A percentile compares a stretch with the other conserved stretches of the same genome.
Conservation (phyloP, 148 eudicot genomes). For the Rheum nobile region DNA sequence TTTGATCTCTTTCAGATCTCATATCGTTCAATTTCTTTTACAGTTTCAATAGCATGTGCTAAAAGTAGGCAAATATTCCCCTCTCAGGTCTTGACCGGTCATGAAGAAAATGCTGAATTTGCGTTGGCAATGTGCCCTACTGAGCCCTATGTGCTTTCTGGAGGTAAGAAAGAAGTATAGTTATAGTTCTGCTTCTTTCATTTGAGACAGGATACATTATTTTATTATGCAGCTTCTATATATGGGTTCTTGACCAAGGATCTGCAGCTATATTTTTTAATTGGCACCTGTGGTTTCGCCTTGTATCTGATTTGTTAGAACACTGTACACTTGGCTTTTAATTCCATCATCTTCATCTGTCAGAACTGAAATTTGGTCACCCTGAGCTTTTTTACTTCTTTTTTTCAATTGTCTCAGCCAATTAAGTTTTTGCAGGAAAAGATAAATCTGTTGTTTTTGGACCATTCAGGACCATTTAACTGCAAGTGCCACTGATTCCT, state of each 20-base stretch:
- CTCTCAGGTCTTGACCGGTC: conserved; percentile 74
- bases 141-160: conserved; percentile 92
- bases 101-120: conserved; percentile 92
- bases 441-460: conserved; percentile 84
- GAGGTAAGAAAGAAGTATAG: conserved; percentile 39
- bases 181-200: background rate
- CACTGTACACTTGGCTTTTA: background rate
- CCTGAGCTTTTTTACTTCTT: background rate
- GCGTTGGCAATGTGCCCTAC: conserved; percentile 89
- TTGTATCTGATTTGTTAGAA: background rate
- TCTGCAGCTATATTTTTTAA: background rate
- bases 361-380: background rate
- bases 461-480: conserved; percentile 90
- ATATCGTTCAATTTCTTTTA: background rate
- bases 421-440: conserved; percentile 42
- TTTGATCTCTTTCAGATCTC: background rate
- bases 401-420: background rate
- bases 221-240: background rate
- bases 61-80: background rate
- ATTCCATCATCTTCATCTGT: background rate
- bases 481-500: conserved; percentile 47
- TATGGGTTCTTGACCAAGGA: background rate
- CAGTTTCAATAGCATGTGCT: background rate
- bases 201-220: background rate
- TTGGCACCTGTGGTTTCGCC: background rate